Base-by-base conservation (phyloP, 345 rosid genomes). In the Euphorbia peplus region DNA sequence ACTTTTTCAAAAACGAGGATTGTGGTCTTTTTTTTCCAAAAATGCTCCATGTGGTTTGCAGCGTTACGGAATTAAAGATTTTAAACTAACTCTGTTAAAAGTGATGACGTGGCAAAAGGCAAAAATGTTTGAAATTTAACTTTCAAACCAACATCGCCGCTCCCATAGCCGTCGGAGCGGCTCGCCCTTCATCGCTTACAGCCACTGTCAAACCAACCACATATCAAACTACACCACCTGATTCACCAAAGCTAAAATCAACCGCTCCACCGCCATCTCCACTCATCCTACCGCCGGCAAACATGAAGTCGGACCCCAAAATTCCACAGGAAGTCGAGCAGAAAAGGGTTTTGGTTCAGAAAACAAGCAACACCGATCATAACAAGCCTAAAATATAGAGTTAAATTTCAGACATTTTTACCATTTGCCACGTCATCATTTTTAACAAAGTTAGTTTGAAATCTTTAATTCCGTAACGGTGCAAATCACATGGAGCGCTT, bases 201-300 rank as follows among this genome's bases (percentile, higher is more conserved):
- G 22, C 28, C 4, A 21, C 57, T 15, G 3, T 53, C 57, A 53
- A 53, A 24, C 57, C 28, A 21, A 21, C 28, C 4, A 14, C 50
- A 44, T 44, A 21, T 8, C 57, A n/a, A 21, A 21, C 57, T 4
- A 21, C 57, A 24, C 21, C 57, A 53, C 57, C 57, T 53, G 57
- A 53, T 10, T 53, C 57, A 53, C 57, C 57, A 0, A 53, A 53
- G 57, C 57, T 15, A 1, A 53, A 53, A 53, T 73, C 82, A 30
- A 68, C 79, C 19, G 78, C 81, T 37, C 88, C 85, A 66, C 85
- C 83, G 42, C 96, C 88, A 26, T 88, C 98, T 50, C 97, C 98
- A 63, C 73, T 88, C 1, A 21, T 53, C 57, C 28, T 53, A 53
- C 57, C 57, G 11, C 28, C 28, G 3, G 57, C 57, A 9, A 53